Evolutionary conservation across 805 yeast genomes (phyloP).

Genomic region (Candida multigemmis): DNA sequence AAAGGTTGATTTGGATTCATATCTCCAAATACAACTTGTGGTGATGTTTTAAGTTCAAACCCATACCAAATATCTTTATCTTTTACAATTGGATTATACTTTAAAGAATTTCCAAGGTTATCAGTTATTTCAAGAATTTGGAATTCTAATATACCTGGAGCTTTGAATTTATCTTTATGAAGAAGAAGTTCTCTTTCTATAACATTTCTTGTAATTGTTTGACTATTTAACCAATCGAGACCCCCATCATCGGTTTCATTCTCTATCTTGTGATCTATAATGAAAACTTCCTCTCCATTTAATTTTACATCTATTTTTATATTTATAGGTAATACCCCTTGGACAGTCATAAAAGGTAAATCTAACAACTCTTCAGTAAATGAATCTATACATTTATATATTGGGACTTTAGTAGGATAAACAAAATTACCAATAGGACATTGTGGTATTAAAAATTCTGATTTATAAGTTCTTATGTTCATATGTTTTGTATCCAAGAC

Average conservation of each 20-base stretch:
- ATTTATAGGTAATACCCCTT: conserved; percentile 67
- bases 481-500: conserved; percentile 61
- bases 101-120: conserved; percentile 19
- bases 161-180: conserved; percentile 9
- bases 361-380: conserved; percentile 30
- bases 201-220: conserved; percentile 17
- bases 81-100: conserved; percentile 27
- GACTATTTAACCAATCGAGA: conserved; percentile 17
- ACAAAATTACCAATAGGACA: conserved; percentile 69
- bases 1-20: conserved; percentile 11
- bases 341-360: conserved; percentile 41
- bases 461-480: conserved; percentile 49
- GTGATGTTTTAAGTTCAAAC: conserved; percentile 16
- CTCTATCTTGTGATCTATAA: too few relatives aligned
- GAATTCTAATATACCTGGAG: conserved; percentile 15
- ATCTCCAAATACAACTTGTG: conserved; percentile 13
- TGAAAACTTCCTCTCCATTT: conserved; percentile 16
- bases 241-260: conserved; percentile 9
- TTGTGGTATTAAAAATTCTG: conserved; percentile 56
- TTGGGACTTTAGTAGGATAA: conserved; percentile 20
- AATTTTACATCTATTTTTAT: conserved; percentile 15
- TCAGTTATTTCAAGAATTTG: conserved; percentile 25
- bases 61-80: conserved; percentile 25
- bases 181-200: conserved; percentile 25
- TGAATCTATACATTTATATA: conserved; percentile 46